Percentiles rank a stretch among this genome's conserved stretches.
Conservation (phyloP, 1,139 yeast species). For the Geotrichum phurueaensis region DNA sequence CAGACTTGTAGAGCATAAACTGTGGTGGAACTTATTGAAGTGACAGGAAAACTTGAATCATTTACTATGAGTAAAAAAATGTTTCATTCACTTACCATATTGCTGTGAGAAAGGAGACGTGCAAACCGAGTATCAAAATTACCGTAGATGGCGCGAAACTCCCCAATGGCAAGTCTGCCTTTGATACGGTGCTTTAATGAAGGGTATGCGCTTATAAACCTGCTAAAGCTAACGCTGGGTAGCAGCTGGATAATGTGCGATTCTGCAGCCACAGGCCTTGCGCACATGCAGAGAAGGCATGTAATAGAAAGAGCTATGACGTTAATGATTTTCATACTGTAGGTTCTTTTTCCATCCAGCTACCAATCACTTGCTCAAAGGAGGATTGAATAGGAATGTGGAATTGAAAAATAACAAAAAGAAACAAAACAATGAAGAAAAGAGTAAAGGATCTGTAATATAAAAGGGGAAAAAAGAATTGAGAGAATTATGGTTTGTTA, state of each 20-base stretch:
- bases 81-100: constrained; percentile 18
- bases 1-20: background rate
- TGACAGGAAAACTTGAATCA: background rate
- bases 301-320: background rate
- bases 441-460: background rate
- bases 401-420: background rate
- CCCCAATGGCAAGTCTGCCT: constrained; percentile 27
- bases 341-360: background rate
- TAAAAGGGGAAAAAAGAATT: background rate
- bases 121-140: constrained; percentile 26
- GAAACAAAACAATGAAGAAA: background rate
- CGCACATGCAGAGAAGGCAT: background rate
- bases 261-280: constrained; percentile 7
- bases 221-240: constrained; percentile 25
- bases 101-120: constrained; percentile 24
- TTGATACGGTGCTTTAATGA: constrained; percentile 22
- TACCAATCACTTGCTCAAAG: background rate
- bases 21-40: background rate
- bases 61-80: background rate
- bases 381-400: background rate
- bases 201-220: constrained; percentile 28
- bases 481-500: background rate
- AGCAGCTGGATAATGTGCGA: constrained; percentile 26
- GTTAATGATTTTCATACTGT: background rate
- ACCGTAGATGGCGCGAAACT: constrained; percentile 30